Evolutionary conservation across 257 asterid species (phyloP).

Genomic region (Gentiana macrophylla): DNA sequence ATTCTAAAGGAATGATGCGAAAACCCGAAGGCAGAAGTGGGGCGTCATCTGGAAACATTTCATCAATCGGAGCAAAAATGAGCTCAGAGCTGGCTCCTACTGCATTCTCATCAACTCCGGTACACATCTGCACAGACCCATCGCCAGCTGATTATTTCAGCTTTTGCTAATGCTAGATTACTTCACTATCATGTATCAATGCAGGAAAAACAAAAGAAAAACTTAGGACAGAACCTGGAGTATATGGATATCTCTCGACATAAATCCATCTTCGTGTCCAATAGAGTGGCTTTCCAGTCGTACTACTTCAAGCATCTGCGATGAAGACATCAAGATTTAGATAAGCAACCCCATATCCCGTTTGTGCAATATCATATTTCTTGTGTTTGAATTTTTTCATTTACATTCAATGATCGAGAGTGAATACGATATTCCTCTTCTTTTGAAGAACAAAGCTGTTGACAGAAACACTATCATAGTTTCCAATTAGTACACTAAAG

Average conservation of each 20-base stretch:
- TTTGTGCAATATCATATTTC: neutral
- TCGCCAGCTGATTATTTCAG: conserved; percentile 7
- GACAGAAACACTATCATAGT: neutral
- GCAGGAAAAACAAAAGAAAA: neutral
- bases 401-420: too few relatives aligned
- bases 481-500: neutral
- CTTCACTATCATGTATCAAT: neutral
- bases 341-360: neutral
- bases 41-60: conserved; percentile 92
- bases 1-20: conserved; percentile 79
- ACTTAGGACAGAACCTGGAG: conserved; percentile 47
- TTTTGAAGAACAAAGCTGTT: neutral
- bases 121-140: conserved; percentile 64
- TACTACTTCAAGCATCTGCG: conserved; percentile 92
- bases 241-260: conserved; percentile 83
- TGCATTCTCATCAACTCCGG: conserved; percentile 83
- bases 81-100: conserved; percentile 93
- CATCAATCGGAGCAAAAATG: conserved; percentile 92
- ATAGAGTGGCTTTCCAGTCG: conserved; percentile 69
- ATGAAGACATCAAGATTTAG: neutral
- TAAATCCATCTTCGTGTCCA: conserved; percentile 72
- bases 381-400: too few relatives aligned
- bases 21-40: conserved; percentile 90
- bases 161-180: neutral
- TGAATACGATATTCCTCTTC: neutral